Percentiles rank a stretch among this genome's conserved stretches.
These are phyloP conservation scores for Fusarium agapanthi DNA, from an alignment of 2,329 filamentous ascomycete species.

Conservation along the genomic window DNA sequence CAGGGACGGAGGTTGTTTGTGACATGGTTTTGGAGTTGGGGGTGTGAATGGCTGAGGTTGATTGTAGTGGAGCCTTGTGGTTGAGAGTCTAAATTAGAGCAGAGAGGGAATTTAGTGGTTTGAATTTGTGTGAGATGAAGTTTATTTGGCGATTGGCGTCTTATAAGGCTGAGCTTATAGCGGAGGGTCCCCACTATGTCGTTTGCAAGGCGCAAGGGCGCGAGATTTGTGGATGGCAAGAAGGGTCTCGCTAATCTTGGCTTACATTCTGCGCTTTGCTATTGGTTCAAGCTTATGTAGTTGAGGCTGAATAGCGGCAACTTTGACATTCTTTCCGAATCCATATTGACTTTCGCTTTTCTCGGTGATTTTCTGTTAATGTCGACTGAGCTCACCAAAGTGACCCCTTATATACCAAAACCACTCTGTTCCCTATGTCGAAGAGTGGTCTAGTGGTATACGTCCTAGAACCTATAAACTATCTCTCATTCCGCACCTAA, in stretches of 20 bases:
- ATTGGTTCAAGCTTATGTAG: not conserved
- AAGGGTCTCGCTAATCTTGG: not conserved
- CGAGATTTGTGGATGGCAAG: not conserved
- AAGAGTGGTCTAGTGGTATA: not conserved
- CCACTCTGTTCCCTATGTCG: not conserved
- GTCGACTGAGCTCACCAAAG: accelerated
- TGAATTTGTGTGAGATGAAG: not conserved
- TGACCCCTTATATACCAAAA: not conserved
- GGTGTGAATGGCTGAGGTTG: not conserved
- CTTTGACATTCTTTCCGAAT: not conserved
- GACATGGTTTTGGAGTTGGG: slow-evolving; percentile 1
- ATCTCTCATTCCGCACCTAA: not conserved
- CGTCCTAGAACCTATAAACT: not conserved
- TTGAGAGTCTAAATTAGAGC: no score
- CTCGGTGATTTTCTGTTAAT: not conserved
- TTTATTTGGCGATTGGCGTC: not conserved
- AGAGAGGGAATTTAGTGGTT: not conserved
- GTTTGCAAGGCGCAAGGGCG: slow-evolving; percentile 19
- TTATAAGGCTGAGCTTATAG: not conserved
- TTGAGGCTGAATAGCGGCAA: accelerated
- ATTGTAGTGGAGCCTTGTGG: no score
- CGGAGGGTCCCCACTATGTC: not conserved
- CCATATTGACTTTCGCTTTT: accelerated
- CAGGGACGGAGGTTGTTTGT: slow-evolving; percentile 37
- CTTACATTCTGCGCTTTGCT: not conserved